phyloP scores from a whole-genome alignment of 352 stramenopile species.

The Globisporangium splendens region DNA sequence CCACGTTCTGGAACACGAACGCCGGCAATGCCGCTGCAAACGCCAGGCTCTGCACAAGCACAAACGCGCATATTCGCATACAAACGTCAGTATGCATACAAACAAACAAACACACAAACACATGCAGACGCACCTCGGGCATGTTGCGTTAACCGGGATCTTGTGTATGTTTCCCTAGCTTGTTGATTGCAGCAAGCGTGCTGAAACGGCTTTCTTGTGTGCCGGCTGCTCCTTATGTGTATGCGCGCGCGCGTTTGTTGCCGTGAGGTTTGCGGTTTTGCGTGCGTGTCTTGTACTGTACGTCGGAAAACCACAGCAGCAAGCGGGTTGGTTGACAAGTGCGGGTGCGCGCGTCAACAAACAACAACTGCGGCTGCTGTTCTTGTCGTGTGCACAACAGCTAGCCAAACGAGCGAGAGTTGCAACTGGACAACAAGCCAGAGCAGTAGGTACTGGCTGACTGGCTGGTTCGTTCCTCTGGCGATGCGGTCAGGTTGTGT shows the following conservation, averaged over 20 bases:
- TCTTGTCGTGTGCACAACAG: neutral
- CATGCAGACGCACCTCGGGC: conserved; percentile 28
- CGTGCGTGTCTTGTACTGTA: no score
- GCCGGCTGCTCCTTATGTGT: no score
- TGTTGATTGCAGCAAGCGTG: no score
- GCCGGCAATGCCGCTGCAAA: conserved; percentile 51
- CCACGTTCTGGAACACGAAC: conserved; percentile 62
- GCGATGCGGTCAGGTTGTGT: no score
- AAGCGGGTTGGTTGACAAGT: conserved; percentile 1
- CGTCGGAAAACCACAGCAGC: neutral
- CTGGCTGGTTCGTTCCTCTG: no score
- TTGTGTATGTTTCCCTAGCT: no score
- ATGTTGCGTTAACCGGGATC: conserved; percentile 10
- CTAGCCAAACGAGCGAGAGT: neutral
- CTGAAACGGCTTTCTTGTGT: no score
- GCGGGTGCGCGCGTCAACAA: neutral
- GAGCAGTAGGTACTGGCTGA: neutral
- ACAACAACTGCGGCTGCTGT: neutral
- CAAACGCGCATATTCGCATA: neutral
- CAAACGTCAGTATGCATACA: neutral
- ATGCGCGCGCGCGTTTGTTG: no score
- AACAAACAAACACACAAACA: neutral
- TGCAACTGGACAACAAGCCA: neutral
- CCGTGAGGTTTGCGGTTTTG: no score
- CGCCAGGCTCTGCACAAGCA: conserved; percentile 45